phyloP scores from a whole-genome alignment of 1,284 basidiomycete genomes.

The Cryptococcus sp. region DNA sequence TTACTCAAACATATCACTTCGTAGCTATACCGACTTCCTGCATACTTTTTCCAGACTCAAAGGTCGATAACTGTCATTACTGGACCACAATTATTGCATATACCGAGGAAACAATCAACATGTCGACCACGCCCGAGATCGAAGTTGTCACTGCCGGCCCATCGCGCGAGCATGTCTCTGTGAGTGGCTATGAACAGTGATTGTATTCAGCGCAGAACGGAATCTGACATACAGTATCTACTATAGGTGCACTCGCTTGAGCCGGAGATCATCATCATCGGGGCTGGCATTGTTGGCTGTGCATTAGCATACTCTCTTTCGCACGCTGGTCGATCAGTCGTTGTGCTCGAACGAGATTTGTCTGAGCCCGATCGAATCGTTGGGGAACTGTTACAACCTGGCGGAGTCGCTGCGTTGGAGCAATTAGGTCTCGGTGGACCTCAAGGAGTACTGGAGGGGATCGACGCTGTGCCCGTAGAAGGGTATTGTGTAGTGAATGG shows the following conservation, averaged over 20 bases:
- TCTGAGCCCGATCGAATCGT: constrained; percentile 94
- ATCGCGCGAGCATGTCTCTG: constrained; percentile 13
- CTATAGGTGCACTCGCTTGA: constrained; percentile 31
- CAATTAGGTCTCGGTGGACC: constrained; percentile 66
- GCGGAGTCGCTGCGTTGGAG: constrained; percentile 76
- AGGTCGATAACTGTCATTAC: no score
- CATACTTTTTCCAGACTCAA: no score
- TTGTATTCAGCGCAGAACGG: no score
- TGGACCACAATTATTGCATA: no score
- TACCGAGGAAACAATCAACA: not conserved
- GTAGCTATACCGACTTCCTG: no score
- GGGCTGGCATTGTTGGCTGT: constrained; percentile 82
- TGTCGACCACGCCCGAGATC: constrained; percentile 16
- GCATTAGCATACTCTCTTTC: constrained; percentile 61
- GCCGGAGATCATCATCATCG: constrained; percentile 69
- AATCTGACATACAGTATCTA: no score
- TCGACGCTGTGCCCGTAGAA: constrained; percentile 80
- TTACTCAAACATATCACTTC: not conserved
- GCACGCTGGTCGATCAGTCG: constrained; percentile 59
- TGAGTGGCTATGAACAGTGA: not conserved
- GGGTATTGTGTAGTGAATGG: constrained; percentile 84
- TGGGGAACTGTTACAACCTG: constrained; percentile 94
- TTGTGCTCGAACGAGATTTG: constrained; percentile 83
- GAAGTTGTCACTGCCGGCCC: constrained; percentile 7
- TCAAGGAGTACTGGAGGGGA: constrained; percentile 68